Evolutionary conservation across 495 filamentous ascomycete genomes (phyloP).

Genomic region (Hamigera avellanea): DNA sequence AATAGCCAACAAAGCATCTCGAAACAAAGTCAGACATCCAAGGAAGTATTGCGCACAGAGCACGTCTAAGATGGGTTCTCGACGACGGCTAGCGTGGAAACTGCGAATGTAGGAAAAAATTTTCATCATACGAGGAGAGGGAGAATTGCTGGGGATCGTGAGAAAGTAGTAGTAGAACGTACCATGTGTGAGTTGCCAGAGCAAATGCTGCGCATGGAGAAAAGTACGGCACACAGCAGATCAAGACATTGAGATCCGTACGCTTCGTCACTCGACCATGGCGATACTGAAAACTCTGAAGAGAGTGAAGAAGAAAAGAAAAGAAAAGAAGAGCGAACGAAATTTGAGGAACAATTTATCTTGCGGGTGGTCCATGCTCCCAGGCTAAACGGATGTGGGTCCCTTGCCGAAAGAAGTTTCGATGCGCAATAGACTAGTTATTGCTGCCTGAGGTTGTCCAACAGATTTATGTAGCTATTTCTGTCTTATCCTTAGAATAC

Average conservation of each 20-base stretch:
- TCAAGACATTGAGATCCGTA: too few relatives aligned
- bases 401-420: too few relatives aligned
- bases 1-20: conserved; percentile 3
- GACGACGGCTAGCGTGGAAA: conserved; percentile 41
- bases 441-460: too few relatives aligned
- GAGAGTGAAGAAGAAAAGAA: background rate
- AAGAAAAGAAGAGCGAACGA: background rate
- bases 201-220: too few relatives aligned
- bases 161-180: background rate
- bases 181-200: too few relatives aligned
- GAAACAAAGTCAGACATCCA: conserved; percentile 35
- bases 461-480: too few relatives aligned
- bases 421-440: too few relatives aligned
- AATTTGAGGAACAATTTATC: background rate
- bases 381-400: background rate
- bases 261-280: too few relatives aligned
- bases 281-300: background rate
- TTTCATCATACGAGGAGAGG: conserved; percentile 32
- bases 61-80: conserved; percentile 36
- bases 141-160: background rate
- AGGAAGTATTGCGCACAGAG: conserved; percentile 38
- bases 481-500: too few relatives aligned
- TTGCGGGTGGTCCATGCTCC: background rate
- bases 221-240: too few relatives aligned
- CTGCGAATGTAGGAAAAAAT: conserved; percentile 40